phyloP scores from a whole-genome alignment of 202 grass and related monocot species.

The Panicum hallii region DNA sequence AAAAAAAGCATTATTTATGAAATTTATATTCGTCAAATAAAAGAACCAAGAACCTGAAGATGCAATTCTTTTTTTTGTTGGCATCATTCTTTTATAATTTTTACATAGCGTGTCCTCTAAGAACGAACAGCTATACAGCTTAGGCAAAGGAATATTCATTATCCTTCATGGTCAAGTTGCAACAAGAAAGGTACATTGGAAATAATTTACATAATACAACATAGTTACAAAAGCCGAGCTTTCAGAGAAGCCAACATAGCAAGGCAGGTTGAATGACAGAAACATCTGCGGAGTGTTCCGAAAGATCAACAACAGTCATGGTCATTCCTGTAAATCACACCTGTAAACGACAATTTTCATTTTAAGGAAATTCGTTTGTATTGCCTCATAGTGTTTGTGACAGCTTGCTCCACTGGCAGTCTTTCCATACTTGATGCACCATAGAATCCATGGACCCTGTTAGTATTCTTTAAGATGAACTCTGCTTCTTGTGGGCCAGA shows the following conservation, averaged over 20 bases:
- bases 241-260: neutral
- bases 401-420: constrained; percentile 85
- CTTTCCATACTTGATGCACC: constrained; percentile 97
- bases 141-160: neutral
- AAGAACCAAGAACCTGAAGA: too few species aligned
- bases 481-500: constrained; percentile 82
- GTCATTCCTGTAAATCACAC: neutral
- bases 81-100: too few species aligned
- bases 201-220: neutral
- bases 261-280: neutral
- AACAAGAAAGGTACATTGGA: too few species aligned
- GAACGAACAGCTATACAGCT: neutral
- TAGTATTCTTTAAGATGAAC: constrained; percentile 80
- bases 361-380: constrained; percentile 89
- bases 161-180: too few species aligned
- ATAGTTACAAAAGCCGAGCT: neutral
- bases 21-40: too few species aligned
- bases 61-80: too few species aligned
- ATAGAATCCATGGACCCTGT: constrained; percentile 91
- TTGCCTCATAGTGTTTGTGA: constrained; percentile 81
- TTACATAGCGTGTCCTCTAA: too few species aligned
- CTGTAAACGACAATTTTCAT: constrained; percentile 38
- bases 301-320: neutral
- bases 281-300: neutral
- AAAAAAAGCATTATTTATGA: too few species aligned